phyloP scores from a whole-genome alignment of 1,284 basidiomycete genomes.

The Rhizoctonia solani region DNA sequence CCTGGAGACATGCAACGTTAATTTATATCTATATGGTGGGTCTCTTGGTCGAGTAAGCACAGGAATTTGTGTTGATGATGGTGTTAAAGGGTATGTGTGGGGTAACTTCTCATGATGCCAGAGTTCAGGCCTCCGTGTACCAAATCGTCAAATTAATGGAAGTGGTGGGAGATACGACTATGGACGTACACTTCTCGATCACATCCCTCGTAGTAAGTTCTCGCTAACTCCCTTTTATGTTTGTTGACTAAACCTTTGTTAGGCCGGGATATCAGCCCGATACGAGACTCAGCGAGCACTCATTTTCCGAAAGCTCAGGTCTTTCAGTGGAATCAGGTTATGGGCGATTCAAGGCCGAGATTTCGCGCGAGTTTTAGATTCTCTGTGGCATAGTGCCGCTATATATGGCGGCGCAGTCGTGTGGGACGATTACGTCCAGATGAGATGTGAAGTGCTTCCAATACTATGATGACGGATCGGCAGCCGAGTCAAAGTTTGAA shows the following conservation, averaged over 20 bases:
- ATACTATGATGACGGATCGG: background rate
- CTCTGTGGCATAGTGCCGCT: constrained; percentile 19
- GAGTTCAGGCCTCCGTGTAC: background rate
- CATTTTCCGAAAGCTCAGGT: background rate
- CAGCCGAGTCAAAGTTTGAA: no score
- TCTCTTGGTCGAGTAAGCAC: background rate
- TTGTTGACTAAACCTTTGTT: background rate
- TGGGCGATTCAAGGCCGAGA: constrained; percentile 1
- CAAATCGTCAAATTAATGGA: background rate
- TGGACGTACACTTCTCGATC: background rate
- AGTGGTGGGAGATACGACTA: background rate
- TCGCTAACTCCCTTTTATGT: background rate
- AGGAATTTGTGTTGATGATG: background rate
- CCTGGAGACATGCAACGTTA: constrained; percentile 17
- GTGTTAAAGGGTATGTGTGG: constrained; percentile 11
- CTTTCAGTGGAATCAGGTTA: background rate
- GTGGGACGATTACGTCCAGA: constrained; percentile 19
- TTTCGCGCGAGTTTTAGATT: background rate
- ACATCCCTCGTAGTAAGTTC: background rate
- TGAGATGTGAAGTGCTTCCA: constrained; percentile 3
- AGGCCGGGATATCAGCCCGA: background rate
- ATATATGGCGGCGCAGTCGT: background rate
- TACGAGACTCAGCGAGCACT: background rate
- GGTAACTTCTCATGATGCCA: background rate
- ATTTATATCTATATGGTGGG: constrained; percentile 27